phyloP scores from a whole-genome alignment of 1,139 yeast species.

The Yamadazyma atlantica region DNA sequence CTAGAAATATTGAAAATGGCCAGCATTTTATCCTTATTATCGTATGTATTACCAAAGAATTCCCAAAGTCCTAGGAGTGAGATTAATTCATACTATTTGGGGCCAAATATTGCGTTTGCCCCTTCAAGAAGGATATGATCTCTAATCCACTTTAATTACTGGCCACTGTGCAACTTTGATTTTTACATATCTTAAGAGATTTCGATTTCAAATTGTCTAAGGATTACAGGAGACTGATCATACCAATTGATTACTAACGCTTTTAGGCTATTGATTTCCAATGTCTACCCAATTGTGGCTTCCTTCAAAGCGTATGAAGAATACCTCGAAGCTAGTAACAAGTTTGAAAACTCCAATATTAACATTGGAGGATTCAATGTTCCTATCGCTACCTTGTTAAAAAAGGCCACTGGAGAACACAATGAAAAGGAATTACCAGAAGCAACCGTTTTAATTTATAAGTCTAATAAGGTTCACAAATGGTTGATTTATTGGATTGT shows the following conservation, averaged over 20 bases:
- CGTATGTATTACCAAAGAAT: conserved; percentile 1
- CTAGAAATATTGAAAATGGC: neutral
- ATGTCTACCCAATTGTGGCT: conserved; percentile 52
- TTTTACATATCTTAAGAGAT: no score
- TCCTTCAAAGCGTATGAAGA: conserved; percentile 52
- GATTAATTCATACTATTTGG: neutral
- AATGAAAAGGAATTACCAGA: conserved; percentile 9
- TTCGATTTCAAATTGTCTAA: no score
- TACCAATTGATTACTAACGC: neutral
- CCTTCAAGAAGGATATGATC: no score
- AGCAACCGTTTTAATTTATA: conserved; percentile 18
- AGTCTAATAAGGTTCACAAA: conserved; percentile 39
- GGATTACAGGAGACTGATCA: no score
- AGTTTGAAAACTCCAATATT: conserved; percentile 25
- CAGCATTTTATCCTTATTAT: conserved; percentile 1
- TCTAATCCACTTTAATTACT: no score
- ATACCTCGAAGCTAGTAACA: conserved; percentile 27
- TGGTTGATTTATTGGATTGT: conserved; percentile 64
- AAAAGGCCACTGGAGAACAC: conserved; percentile 22
- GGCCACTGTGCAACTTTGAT: no score
- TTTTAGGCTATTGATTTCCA: conserved; percentile 31
- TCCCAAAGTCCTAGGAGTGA: neutral
- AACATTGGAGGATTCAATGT: conserved; percentile 38
- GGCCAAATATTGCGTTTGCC: neutral
- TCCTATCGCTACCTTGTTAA: conserved; percentile 27